phyloP scores from a whole-genome alignment of 2,329 filamentous ascomycete genomes.

The Colletotrichum phormii region DNA sequence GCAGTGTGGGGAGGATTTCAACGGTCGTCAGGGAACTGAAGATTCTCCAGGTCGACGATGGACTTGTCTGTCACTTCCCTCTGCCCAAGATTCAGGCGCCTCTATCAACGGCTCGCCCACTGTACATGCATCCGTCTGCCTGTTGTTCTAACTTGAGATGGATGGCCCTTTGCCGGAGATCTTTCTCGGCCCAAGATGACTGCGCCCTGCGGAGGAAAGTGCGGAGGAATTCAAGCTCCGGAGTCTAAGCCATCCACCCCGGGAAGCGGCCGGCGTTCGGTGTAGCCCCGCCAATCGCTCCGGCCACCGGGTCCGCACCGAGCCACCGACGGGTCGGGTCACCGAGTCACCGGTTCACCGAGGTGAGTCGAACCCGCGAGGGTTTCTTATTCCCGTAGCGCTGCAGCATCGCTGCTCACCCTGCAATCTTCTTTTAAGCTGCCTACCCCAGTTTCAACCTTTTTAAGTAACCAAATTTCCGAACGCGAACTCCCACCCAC shows the following conservation, averaged over 20 bases:
- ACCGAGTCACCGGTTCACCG: not conserved
- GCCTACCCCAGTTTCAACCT: not conserved
- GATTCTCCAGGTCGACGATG: no score
- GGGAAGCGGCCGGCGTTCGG: not conserved
- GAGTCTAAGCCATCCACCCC: no score
- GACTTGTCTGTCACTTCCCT: no score
- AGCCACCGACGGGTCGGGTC: no score
- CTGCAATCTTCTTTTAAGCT: constrained; percentile 6
- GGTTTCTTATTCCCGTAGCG: not conserved
- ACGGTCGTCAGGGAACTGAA: no score
- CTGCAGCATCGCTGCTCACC: not conserved
- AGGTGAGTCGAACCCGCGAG: not conserved
- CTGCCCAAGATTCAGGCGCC: no score
- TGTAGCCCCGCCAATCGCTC: not conserved
- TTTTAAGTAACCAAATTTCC: not conserved
- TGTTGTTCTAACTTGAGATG: no score
- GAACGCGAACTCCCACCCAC: not conserved
- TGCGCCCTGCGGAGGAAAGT: not conserved
- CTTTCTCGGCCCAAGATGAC: not conserved
- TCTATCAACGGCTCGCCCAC: no score
- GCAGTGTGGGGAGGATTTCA: no score
- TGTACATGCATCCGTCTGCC: no score
- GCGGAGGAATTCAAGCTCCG: not conserved
- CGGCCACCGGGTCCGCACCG: not conserved
- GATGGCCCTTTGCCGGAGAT: no score